Evolutionary conservation across 768 basidiomycete genomes (phyloP), one percentile per base, ranked within the genome.

Genomic region (Tylopilus sp.): DNA sequence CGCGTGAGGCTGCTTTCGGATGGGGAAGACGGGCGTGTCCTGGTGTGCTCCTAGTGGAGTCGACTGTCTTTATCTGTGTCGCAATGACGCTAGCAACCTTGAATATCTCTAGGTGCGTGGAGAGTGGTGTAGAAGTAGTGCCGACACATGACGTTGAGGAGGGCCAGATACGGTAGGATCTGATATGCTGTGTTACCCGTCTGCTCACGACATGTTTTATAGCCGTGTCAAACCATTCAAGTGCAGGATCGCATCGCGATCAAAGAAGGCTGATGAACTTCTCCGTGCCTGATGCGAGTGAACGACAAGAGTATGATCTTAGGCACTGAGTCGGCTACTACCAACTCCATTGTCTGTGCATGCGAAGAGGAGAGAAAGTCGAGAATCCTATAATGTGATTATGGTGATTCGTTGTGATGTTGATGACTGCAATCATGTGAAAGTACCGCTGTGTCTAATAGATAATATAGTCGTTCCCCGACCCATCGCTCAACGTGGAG

Each of bases 161-260:
- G 31, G 49, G 24, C 1, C 11, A 21, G 1, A 17, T 52, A 30
- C 51, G 48, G 50, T 54, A 13, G 16, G 26, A 8, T 22, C 19
- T 14, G 6, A 4, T 16, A 12, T 12, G 25, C 2, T n/a, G 26
- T 19, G 17, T 36, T 7, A 5, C 14, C 3, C n/a, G 16, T 11
- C 12, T 21, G 12, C 3, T 30, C 17, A 38, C 6, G 8, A 17
- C 3, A 1, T 2, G 6, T 13, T 31, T 44, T 19, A 10, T 29
- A 61, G 59, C 30, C 54, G 33, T 19, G 26, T 42, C 2, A 30
- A 45, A 29, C 60, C 52, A 6, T 60, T 61, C 49, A 57, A 61
- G 25, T 57, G 48, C 30, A 14, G 3, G 24, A 37, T 61, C 7
- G 25, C 6, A 11, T 26, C 45, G 1, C 49, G 55, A 13, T 59